Evolutionary conservation across 345 rosid species (phyloP), one percentile per base, ranked within the genome.

Genomic region (Geranium brycei): DNA sequence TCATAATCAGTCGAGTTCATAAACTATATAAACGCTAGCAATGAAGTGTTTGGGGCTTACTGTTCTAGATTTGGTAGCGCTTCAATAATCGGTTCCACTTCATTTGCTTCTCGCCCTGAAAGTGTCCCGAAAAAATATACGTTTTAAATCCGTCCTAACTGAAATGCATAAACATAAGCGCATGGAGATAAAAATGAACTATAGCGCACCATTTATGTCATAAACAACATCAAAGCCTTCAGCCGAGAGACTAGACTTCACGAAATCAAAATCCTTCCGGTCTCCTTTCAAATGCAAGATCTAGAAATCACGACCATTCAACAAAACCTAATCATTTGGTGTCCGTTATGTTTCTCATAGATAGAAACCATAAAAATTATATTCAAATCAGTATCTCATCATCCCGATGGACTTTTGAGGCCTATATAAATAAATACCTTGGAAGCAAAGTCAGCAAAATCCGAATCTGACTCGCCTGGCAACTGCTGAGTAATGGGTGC

Each of bases 281-380:
- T 90, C 99, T 82, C 97, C 99, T 84, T 92, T 92, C 78, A 92
- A 75, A 75, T 89, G 96, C 84, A 78, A 82, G 75, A 92, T 80
- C 95, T 92, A 77, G 65, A 75, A 65, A 78, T 31, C 65, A 78
- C 4, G 69, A 64, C 28, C 62, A 62, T 18, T 1, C 64, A 60
- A 61, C 3, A 38, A 18, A 30, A 38, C 66, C 15, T 56, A 28
- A 12, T 4, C 41, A 40, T 14, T 31, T 69, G 16, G 19, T 15
- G 11, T 31, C 66, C 15, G 23, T 13, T 6, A 47, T 13, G 15
- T 47, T 47, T 47, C 3, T 47, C 53, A 11, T 8, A 47, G 53
- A 13, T 6, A 47, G 53, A 47, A 47, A 8, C 13, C 15, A 3
- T 2, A 8, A 47, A 47, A 47, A 6, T 7, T 3, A 8, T 2